Base-by-base conservation (phyloP, 139 green algal species). In the Ettlia oleoabundans region DNA sequence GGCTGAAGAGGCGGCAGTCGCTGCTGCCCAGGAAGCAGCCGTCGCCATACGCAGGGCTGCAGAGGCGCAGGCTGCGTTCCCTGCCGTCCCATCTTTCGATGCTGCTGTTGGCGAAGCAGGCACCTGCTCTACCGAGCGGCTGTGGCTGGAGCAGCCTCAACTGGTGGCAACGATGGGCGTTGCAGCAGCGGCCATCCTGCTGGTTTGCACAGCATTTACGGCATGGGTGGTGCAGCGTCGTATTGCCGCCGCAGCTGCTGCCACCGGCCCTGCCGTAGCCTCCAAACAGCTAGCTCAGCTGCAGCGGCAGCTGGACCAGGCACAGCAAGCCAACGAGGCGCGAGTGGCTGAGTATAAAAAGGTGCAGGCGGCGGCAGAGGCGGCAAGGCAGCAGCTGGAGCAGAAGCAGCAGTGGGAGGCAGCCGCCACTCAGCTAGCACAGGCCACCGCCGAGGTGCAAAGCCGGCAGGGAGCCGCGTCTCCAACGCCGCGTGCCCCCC, bases 271-370 rank as follows among this genome's bases (percentile, higher is more conserved):
- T 28, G 32, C 22, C 6, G 9, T 15, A 5, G 51, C 61, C 40
- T 55, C 40, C n/a, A 77, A 77, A 30, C 70, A 64, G 70, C 70
- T 77, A 30, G 70, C 70, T 2, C 30, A 42, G 70, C 70, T 77
- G 70, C 70, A 69, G 73, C 51, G 47, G 9, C 72, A 79, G 72
- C 72, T 67, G 72, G 5, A 47, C 28, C 35, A 43, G 32, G 8
- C 9, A 33, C 65, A 52, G 65, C 1, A 6, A 6, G 65, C 37
- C 13, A 35, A 7, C 24, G 73, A 69, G 13, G 51, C 52, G 15
- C 24, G 58, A 4, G 43, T 63, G 15, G 43, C 70, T 13, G 70
- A 33, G 8, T 40, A 42, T 13, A 63, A 77, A 21, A 42, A 19
- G 32, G 75, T 47, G 7, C 24, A 55, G 38, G 66, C 64, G 2